Evolutionary conservation across 2,329 filamentous ascomycete genomes (phyloP).

Genomic region (Ciborinia camelliae): DNA sequence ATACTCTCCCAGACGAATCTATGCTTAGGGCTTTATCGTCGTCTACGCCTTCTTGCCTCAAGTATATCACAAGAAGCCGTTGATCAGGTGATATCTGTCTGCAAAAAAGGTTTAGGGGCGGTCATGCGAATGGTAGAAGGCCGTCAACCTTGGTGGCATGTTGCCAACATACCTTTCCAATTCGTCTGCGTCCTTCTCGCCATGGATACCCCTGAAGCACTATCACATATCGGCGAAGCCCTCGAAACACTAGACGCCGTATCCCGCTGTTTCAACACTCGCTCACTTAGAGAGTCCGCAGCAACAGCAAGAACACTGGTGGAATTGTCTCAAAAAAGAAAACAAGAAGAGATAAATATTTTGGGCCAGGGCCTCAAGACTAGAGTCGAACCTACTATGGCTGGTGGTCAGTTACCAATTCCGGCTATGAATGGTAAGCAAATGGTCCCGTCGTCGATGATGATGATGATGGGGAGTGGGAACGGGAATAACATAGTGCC

Average conservation of each 20-base stretch:
- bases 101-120: slow-evolving; percentile 21
- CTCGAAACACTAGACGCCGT: slow-evolving; percentile 27
- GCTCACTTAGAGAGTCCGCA: slow-evolving; percentile 27
- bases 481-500: not conserved
- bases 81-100: slow-evolving; percentile 2
- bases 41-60: slow-evolving; percentile 3
- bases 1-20: slow-evolving; percentile 13
- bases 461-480: not conserved
- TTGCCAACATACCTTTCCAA: slow-evolving; percentile 28
- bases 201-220: slow-evolving; percentile 25
- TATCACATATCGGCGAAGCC: slow-evolving; percentile 24
- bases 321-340: slow-evolving; percentile 24
- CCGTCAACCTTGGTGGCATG: slow-evolving; percentile 29
- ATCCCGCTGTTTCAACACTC: slow-evolving; percentile 22
- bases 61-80: slow-evolving; percentile 9
- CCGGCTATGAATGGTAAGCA: not conserved
- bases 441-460: not conserved
- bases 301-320: slow-evolving; percentile 27
- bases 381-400: not conserved
- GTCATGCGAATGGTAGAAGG: slow-evolving; percentile 21
- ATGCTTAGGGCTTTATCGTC: slow-evolving; percentile 12
- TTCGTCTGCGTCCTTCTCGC: slow-evolving; percentile 28
- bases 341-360: slow-evolving; percentile 20
- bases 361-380: not conserved
- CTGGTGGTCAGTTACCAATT: not conserved